A percentile compares a stretch with the other conserved stretches of the same genome.
Conservation (phyloP, 768 basidiomycete genomes). For the Daedalea quercina region DNA sequence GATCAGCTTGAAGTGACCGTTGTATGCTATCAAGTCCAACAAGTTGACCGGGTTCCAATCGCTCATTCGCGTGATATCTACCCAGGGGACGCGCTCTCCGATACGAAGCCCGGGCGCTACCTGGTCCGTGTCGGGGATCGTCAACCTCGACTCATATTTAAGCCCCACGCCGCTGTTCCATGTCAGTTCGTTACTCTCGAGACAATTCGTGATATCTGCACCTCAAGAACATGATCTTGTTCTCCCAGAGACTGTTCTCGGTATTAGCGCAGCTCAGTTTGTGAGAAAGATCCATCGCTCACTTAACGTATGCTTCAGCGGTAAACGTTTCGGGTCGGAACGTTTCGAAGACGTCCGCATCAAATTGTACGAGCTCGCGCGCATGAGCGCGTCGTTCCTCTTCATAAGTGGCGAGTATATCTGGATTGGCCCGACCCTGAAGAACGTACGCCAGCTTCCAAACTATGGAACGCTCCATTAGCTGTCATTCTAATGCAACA, state of each 20-base stretch:
- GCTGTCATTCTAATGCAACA: neutral
- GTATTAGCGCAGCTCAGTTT: neutral
- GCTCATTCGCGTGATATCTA: conserved; percentile 41
- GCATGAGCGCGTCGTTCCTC: conserved; percentile 62
- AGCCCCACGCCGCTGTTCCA: conserved; percentile 42
- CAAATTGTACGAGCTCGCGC: conserved; percentile 66
- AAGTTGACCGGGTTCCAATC: conserved; percentile 46
- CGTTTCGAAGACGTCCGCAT: conserved; percentile 32
- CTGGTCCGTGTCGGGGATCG: conserved; percentile 29
- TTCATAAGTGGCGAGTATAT: conserved; percentile 55
- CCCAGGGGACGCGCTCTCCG: conserved; percentile 48
- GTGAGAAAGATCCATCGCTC: neutral
- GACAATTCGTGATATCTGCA: neutral
- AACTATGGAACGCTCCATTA: conserved; percentile 22
- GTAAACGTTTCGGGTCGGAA: conserved; percentile 49
- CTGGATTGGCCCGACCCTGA: conserved; percentile 43
- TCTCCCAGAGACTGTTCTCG: neutral
- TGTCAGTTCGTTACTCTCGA: conserved; percentile 43
- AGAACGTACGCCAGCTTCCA: conserved; percentile 60
- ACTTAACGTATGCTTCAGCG: neutral
- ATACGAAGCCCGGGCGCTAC: conserved; percentile 37
- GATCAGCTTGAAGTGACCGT: conserved; percentile 49
- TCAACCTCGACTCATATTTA: conserved; percentile 41
- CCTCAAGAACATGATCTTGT: neutral
- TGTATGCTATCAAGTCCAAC: conserved; percentile 45